Evolutionary conservation across 2,329 filamentous ascomycete species (phyloP), one percentile per base, ranked within the genome.

Genomic region (Paramyrothecium sp.): DNA sequence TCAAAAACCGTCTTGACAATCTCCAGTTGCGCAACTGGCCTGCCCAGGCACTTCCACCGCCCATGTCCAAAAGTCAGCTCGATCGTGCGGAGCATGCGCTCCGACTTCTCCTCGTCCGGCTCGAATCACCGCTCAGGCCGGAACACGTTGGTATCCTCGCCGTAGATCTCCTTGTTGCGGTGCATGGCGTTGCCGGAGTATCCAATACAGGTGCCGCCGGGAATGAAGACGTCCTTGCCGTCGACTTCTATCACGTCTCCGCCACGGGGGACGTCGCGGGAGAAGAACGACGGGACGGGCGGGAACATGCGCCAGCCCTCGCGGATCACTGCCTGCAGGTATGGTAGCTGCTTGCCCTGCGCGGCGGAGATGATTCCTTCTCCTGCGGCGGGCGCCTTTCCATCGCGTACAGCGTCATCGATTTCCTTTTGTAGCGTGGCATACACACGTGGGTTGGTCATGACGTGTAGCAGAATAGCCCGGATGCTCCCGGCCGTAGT

Each of bases 311-410:
- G 72, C 19, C 83, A 66, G 0, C 74, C 76, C 61, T 84, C 81
- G 53, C 75, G 75, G 44, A 84, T 75, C 5, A 78, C 76, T 0
- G 81, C 81, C 59, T 80, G 75, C 8, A 85, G 70, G 58, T 81
- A 84, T 0, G 75, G 75, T 7, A 83, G 68, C 3, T 63, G 61
- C 17, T 71, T 69, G 1, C 73, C 73, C 60, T 80, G 73, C 2
- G 67, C 64, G 44, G 60, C 55, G 0, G 70, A 63, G n/a, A 75
- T 65, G 23, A 61, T 48, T 30, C 61, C 65, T 83, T 64, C 62
- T 78, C 78, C 23, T 81, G 74, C 30, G 83, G 53, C 8, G 73
- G 78, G 23, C 2, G 62, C 61, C 20, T 55, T 57, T 3, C 69
- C 67, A 1, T 75, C 71, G 0, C 78, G 75, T 2, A 86, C 71